Evolutionary conservation across 1,284 basidiomycete genomes (phyloP), one percentile per base, ranked within the genome.

Genomic region (Sanghuangporus baumii): DNA sequence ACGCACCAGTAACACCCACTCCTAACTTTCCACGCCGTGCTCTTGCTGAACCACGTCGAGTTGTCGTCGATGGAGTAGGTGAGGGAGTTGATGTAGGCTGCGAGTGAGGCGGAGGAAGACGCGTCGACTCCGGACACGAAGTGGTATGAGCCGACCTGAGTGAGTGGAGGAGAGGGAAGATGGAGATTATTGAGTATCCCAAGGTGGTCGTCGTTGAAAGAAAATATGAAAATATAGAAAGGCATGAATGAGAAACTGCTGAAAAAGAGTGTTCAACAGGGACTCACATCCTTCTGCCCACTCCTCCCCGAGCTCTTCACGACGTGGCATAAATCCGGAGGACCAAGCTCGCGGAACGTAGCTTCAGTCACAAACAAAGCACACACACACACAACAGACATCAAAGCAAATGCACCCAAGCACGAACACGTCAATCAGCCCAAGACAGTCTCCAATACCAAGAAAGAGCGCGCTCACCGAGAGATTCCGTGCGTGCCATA

Each of bases 81-180:
- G 38, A 99, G 81, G 14, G 94, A 96, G 79, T 99, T 99, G 75
- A 99, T 91, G 76, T 99, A 99, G 4, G 96, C 96, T 8, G 96
- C 97, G 11, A 99, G 83, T 0, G 95, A 97, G 2, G 96, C 97
- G 11, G 95, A 98, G 1, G 95, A 97, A 9, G 94, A 97, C 0
- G 96, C 94, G 74, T 99, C 96, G 56, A 98, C 93, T 34, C 96
- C 96, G 0, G 96, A 98, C 62, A 98, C 85, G 72, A 91, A 95
- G 76, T 98, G 95, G 73, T 96, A 97, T 31, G 94, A 96, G 48
- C 93, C 93, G 62, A 93, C 78, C 93, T 96, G 71, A 34, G 62
- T 62, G 26, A n/a, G n/a, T n/a, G 40, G 66, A 31, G 62, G 43
- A 7, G 20, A 46, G 6, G 14, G 18, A 46, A 3, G 11, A 46